Base-by-base conservation (phyloP, 306 rosid genomes). In the Begonia loranthoides region DNA sequence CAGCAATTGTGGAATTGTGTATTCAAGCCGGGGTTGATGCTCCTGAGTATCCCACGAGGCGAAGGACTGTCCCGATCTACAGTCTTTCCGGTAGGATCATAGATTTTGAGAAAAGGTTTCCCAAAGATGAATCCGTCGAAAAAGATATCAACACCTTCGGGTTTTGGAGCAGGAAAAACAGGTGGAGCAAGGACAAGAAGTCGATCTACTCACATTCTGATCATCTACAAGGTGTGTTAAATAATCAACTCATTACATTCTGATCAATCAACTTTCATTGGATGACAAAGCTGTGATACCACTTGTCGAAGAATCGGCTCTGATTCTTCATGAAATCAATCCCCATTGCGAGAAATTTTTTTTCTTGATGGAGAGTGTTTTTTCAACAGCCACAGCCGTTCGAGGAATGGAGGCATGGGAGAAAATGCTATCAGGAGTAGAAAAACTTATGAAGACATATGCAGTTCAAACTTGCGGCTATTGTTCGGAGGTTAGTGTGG, bases 401-500 rank as follows among this genome's bases (percentile, higher is more conserved):
- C 55, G 12, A 61, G 93, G 93, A 57, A 76, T 82, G 93, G 70
- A 66, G 57, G 76, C 70, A 34, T 82, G 87, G 93, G 75, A 73
- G 54, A 76, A 66, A 63, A 60, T 79, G 79, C 54, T 64, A 11
- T 45, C 52, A 2, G 87, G 87, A 61, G 74, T 77, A 45, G 65
- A 75, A 59, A 73, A 68, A 63, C 87, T 82, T 6, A 73, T 76
- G 79, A 63, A 69, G 68, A 71, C 58, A 41, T 79, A 79, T 71
- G 67, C 47, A 17, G 81, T 79, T 24, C 87, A 82, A 73, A 82
- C 87, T 17, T 82, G 93, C 69, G 87, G 83, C 43, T 79, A 78
- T 59, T 82, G 87, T 64, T 63, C 87, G 43, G 93, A 82, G 73
- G 79, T 82, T 59, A 83, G 79, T 59, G 93, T 82, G 41, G 93